Conservation (phyloP, 257 asterid genomes). For the Leonotis leonurus region DNA sequence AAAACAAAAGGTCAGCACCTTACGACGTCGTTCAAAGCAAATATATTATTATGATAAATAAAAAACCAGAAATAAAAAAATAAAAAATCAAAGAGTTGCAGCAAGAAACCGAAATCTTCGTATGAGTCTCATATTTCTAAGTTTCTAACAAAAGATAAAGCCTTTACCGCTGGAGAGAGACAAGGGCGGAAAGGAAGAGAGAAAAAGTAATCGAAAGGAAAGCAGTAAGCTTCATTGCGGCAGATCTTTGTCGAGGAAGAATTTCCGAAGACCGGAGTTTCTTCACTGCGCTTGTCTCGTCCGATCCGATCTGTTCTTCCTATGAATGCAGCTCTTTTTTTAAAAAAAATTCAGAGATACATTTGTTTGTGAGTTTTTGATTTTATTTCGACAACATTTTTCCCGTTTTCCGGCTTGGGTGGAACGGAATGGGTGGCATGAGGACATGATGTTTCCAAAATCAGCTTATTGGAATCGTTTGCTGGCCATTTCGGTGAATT, state of each 20-base stretch:
- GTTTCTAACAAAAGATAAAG: slow-evolving; percentile 19
- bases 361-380: not conserved
- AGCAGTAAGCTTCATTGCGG: slow-evolving; percentile 32
- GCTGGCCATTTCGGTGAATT: slow-evolving; percentile 10
- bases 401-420: not conserved
- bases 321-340: not conserved
- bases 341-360: not conserved
- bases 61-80: not conserved
- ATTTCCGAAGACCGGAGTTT: slow-evolving; percentile 6
- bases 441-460: not conserved
- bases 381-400: not conserved
- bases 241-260: slow-evolving; percentile 40
- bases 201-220: not conserved
- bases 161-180: slow-evolving; percentile 4
- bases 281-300: slow-evolving; percentile 2
- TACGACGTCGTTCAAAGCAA: too few species aligned
- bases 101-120: slow-evolving; percentile 16
- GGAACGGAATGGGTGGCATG: not conserved
- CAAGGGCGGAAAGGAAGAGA: slow-evolving; percentile 9
- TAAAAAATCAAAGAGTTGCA: not conserved
- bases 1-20: too few species aligned
- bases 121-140: not conserved
- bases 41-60: too few species aligned
- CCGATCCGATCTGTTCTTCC: slow-evolving; percentile 56
- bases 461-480: not conserved